Conservation (phyloP, 2,329 filamentous ascomycete genomes). For the Fusarium equiseti region DNA sequence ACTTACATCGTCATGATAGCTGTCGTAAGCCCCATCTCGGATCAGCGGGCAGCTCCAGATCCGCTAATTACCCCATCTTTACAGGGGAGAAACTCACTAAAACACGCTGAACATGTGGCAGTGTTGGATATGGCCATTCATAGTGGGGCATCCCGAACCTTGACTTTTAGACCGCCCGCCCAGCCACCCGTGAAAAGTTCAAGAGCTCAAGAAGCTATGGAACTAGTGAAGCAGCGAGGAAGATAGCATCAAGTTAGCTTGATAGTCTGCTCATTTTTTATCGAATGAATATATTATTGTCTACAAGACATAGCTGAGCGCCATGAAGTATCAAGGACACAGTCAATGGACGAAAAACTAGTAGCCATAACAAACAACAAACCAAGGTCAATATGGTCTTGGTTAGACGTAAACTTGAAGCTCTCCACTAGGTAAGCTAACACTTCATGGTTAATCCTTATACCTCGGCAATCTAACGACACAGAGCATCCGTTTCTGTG, state of each 20-base stretch:
- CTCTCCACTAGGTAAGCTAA: not conserved
- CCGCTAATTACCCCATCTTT: slow-evolving; percentile 32
- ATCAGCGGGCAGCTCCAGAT: slow-evolving; percentile 6
- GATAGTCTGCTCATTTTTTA: not conserved
- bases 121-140: not conserved
- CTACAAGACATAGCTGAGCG: not conserved
- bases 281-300: not conserved
- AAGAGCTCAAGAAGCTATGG: not conserved
- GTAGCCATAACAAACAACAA: not conserved
- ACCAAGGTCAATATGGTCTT: not conserved
- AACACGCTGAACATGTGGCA: slow-evolving; percentile 23
- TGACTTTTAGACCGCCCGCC: not conserved
- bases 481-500: not conserved
- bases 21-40: slow-evolving; percentile 12
- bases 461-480: not conserved
- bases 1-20: slow-evolving; percentile 3
- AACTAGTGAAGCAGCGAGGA: not conserved
- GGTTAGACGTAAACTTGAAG: not conserved
- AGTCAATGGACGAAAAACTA: not conserved
- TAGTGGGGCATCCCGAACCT: slow-evolving; percentile 14
- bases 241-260: not conserved
- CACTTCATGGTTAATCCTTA: not conserved
- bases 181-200: not conserved
- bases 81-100: slow-evolving; percentile 22
- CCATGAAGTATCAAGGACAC: not conserved